Evolutionary conservation across 768 basidiomycete species (phyloP), one percentile per base, ranked within the genome.

Genomic region (Wakefieldia striispora): DNA sequence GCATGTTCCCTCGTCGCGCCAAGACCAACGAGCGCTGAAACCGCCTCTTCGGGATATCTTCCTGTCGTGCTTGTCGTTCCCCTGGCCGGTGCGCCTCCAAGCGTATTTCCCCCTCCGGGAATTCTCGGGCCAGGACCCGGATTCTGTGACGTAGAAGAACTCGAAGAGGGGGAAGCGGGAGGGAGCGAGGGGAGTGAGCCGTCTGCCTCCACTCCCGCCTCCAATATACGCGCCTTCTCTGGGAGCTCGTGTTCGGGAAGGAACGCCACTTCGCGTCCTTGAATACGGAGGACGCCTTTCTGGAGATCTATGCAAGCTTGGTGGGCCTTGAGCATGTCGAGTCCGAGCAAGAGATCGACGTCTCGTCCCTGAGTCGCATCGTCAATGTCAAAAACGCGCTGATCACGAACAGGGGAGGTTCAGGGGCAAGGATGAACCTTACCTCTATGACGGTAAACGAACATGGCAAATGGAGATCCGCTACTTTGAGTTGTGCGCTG

Each of bases 271-370:
- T 97, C 91, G 13, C 91, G 80, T 16, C 82, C 87, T 72, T 93
- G 90, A 43, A 99, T 97, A n/a, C 92, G 81, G 19, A 99, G 82
- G 12, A 89, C 88, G 56, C 84, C 82, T 67, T 92, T 92, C 58
- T 85, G 77, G 20, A 99, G 80, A 69, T 99, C 97, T 66, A 99
- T 97, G 62, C 85, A 90, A 6, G 94, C 95, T 64, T 97, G 94
- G 66, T 97, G 91, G 0, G 94, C 90, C 69, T 93, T 97, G 53
- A 98, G 82, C 97, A 98, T 98, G 76, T 99, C 97, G n/a, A 99
- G 79, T 7, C 97, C 97, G 36, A 99, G 86, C 3, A 99, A 75
- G n/a, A 99, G 82, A 63, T 98, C 95, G 40, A 98, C 93, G 49
- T 89, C 85, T 27, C 85, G 82, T 33, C 94, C 94, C 89, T 93